These are phyloP conservation scores for Pistacia atlantica DNA, from an alignment of 345 rosid species.

Conservation along the genomic window DNA sequence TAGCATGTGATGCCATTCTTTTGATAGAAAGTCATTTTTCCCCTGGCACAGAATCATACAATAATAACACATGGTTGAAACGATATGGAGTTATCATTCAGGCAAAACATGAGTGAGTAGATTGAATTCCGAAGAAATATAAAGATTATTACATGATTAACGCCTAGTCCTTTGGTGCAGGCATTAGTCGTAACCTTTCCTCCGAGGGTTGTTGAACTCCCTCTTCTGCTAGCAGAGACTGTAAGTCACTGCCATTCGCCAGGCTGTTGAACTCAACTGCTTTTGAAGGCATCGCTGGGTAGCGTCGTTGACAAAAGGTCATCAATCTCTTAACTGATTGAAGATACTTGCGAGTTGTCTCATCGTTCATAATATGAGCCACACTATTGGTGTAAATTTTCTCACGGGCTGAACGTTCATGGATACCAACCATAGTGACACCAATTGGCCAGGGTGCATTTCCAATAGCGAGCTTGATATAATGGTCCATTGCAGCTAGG, in stretches of 20 bases:
- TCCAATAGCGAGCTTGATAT: slow-evolving; percentile 89
- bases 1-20: not conserved
- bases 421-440: slow-evolving; percentile 99
- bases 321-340: slow-evolving; percentile 91
- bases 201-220: slow-evolving; percentile 46
- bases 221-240: slow-evolving; percentile 87
- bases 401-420: slow-evolving; percentile 97
- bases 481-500: slow-evolving; percentile 98
- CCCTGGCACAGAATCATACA: not conserved
- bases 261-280: slow-evolving; percentile 98
- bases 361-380: slow-evolving; percentile 98
- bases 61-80: not conserved
- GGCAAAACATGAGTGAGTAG: not conserved
- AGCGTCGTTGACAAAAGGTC: slow-evolving; percentile 95
- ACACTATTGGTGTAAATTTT: slow-evolving; percentile 97
- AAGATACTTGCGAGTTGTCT: slow-evolving; percentile 94
- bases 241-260: slow-evolving; percentile 93
- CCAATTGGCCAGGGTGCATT: slow-evolving; percentile 99
- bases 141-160: slow-evolving; percentile 5
- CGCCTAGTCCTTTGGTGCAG: slow-evolving; percentile 61
- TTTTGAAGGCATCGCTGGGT: slow-evolving; percentile 89
- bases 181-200: slow-evolving; percentile 74
- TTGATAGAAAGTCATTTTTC: not conserved
- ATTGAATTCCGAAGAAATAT: not conserved
- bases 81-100: not conserved